Conservation (phyloP, 345 rosid species). For the Citrus glauca region DNA sequence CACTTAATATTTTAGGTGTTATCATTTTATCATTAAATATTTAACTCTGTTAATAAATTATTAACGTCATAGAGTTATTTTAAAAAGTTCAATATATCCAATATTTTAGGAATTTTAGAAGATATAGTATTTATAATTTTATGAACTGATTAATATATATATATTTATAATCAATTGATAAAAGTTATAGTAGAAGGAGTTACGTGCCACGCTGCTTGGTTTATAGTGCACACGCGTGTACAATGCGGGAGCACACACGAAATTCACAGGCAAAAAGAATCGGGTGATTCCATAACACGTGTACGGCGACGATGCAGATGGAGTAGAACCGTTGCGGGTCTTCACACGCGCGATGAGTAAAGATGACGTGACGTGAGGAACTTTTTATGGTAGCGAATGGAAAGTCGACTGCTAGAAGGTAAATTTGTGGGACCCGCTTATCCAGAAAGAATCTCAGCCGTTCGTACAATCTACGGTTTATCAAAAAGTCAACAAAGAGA, state of each 20-base stretch:
- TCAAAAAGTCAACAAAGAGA: no score
- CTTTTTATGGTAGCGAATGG: neutral
- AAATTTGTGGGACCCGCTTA: neutral
- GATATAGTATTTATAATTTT: no score
- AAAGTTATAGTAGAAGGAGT: neutral
- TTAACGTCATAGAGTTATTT: no score
- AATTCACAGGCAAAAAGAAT: neutral
- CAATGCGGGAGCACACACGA: neutral
- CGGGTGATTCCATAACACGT: neutral
- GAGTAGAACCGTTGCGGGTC: no score
- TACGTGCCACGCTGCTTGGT: neutral
- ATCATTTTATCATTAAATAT: no score
- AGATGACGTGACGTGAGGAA: neutral
- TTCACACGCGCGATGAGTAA: neutral
- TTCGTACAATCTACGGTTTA: neutral
- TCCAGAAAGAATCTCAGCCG: neutral
- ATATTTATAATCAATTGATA: no score
- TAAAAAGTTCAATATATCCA: no score
- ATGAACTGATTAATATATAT: no score
- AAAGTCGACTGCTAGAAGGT: neutral
- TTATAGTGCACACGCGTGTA: neutral
- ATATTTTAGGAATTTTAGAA: no score
- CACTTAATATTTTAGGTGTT: no score
- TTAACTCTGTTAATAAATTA: no score
- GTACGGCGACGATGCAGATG: neutral